Evolutionary conservation across 2,329 filamentous ascomycete genomes (phyloP), one percentile per base, ranked within the genome.

Genomic region (Podosphaera xanthii): DNA sequence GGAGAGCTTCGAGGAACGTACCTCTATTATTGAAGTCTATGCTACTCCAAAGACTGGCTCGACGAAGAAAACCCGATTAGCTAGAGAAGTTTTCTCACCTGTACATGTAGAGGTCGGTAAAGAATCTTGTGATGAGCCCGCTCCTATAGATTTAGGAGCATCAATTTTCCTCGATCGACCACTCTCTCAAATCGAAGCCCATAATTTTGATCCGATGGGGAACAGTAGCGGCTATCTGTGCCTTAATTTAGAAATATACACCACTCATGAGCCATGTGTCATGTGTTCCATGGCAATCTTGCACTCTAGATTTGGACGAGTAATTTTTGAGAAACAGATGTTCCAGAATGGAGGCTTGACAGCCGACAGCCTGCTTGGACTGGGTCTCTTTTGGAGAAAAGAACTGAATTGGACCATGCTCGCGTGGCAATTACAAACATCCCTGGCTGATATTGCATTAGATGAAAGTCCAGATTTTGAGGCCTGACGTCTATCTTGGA

Each of bases 241-340:
- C 72, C 88, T 94, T 64, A 87, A 88, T 59, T 78, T 98, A 36
- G 91, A 97, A 71, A 79, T 98, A 60, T 97, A 96, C 72, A 76
- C 94, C 61, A 95, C 90, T 1, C 90, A 97, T 68, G 92, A 98
- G 72, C 92, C 92, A 4, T 98, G 92, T 69, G 80, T 94, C 61
- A 94, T 94, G 80, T 98, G 92, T 72, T 88, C 86, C 42, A 97
- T 97, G 92, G 92, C 87, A 1, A 85, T 97, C 65, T 76, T 97
- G 31, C 90, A 97, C 69, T 96, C 91, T 7, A 81, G 92, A 57
- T 95, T 98, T 77, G 83, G 87, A 52, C 83, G 85, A 58, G 86
- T 90, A 58, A 78, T 94, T 46, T 94, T 95, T 71, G 81, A 80
- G 63, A 77, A 82, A 62, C 80, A 86, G 59, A 92, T 94, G 85